These are phyloP conservation scores for Globisporangium takayamanum DNA, from an alignment of 352 stramenopile species.

Conservation along the genomic window DNA sequence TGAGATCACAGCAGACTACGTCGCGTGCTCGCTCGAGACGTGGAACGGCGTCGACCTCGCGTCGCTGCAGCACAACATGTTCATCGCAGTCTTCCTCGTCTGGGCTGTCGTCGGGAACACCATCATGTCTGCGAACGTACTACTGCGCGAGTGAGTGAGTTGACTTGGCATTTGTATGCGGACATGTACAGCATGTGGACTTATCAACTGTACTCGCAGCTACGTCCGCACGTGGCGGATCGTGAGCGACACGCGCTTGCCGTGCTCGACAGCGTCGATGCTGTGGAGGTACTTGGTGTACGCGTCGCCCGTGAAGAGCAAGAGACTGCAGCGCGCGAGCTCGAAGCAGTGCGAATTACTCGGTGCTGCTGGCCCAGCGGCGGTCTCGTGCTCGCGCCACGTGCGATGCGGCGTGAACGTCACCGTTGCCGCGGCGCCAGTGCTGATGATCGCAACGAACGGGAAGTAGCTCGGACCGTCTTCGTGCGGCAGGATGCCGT, in stretches of 20 bases:
- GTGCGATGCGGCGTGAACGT: slow-evolving; percentile 54
- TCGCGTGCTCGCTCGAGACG: slow-evolving; percentile 5
- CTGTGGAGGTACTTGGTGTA: slow-evolving; percentile 59
- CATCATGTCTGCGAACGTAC: slow-evolving; percentile 2
- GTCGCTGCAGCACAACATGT: slow-evolving; percentile 1
- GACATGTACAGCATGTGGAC: neutral
- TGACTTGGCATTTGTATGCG: neutral
- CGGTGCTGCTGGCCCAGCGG: neutral
- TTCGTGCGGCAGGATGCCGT: slow-evolving; percentile 64
- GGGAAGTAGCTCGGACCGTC: slow-evolving; percentile 66
- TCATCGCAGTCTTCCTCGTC: slow-evolving; percentile 6
- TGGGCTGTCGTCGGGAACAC: slow-evolving; percentile 2
- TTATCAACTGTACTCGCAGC: neutral
- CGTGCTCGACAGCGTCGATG: slow-evolving; percentile 41
- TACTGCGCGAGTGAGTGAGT: neutral
- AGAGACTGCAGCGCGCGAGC: slow-evolving; percentile 41
- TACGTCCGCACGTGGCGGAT: slow-evolving; percentile 37
- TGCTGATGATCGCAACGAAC: slow-evolving; percentile 63
- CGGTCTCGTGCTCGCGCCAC: slow-evolving; percentile 5
- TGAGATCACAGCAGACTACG: slow-evolving; percentile 3
- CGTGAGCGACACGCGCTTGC: slow-evolving; percentile 50
- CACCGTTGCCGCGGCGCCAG: slow-evolving; percentile 42
- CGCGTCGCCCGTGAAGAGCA: slow-evolving; percentile 50
- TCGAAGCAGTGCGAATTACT: slow-evolving; percentile 19
- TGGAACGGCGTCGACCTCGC: slow-evolving; percentile 1